A percentile compares a stretch with the other conserved stretches of the same genome.
These are phyloP conservation scores for Zymoseptoria ardabiliae DNA, from an alignment of 2,329 filamentous ascomycete species.

Conservation along the genomic window DNA sequence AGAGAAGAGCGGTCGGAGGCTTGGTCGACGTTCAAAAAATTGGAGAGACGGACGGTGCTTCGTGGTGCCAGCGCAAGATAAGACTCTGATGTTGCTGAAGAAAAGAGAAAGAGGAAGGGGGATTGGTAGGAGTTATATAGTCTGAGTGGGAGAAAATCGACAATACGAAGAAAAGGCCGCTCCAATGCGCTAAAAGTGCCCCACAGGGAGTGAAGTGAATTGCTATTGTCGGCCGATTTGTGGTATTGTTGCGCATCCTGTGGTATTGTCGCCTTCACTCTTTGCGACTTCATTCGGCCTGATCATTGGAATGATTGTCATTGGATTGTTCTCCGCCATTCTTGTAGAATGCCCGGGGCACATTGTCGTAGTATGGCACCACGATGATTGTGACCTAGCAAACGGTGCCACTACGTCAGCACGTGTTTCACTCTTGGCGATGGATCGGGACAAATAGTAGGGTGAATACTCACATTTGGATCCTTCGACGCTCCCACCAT, in stretches of 20 bases:
- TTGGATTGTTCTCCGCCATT: background rate
- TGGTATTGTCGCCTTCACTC: background rate
- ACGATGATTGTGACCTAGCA: slow-evolving; percentile 33
- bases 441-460: background rate
- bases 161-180: background rate
- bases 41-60: background rate
- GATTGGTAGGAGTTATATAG: background rate
- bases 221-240: background rate
- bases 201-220: background rate
- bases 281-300: background rate
- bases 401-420: background rate
- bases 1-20: background rate
- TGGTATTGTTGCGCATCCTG: background rate
- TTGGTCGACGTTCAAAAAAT: background rate
- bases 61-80: background rate
- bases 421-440: background rate
- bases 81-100: background rate
- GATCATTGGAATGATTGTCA: background rate
- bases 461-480: slow-evolving; percentile 25
- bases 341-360: slow-evolving; percentile 30
- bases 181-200: background rate
- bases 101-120: background rate
- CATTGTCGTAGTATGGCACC: slow-evolving; percentile 44
- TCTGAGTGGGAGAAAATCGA: background rate
- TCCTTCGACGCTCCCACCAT: slow-evolving; percentile 41